Conservation (phyloP, 768 basidiomycete species). For the Dendrothele bispora region DNA sequence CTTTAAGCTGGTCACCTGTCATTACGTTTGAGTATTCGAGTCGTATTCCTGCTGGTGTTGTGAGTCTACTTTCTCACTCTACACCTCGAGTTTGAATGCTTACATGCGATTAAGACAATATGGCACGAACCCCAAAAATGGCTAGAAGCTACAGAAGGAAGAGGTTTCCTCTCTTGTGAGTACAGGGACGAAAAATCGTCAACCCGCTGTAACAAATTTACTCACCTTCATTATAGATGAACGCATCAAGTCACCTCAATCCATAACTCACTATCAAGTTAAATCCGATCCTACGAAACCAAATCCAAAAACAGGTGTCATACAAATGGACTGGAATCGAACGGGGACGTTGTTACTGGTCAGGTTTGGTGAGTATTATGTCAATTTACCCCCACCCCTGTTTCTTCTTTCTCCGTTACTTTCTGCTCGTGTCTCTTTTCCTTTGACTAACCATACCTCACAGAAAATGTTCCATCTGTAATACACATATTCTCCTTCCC, state of each 20-base stretch:
- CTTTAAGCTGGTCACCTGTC: slow-evolving; percentile 71
- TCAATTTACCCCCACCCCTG: too few species aligned
- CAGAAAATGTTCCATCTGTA: slow-evolving; percentile 63
- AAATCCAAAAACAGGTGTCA: slow-evolving; percentile 63
- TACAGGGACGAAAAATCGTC: background rate
- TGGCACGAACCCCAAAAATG: slow-evolving; percentile 89
- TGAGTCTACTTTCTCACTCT: slow-evolving; percentile 31
- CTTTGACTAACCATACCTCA: slow-evolving; percentile 5
- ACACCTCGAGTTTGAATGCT: slow-evolving; percentile 3
- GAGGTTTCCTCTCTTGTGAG: slow-evolving; percentile 86
- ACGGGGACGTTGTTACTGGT: slow-evolving; percentile 72
- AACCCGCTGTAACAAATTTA: background rate
- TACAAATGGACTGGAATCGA: slow-evolving; percentile 81
- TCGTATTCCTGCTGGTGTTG: slow-evolving; percentile 55
- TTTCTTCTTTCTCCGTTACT: too few species aligned
- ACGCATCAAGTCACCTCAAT: slow-evolving; percentile 54
- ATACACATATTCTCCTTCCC: slow-evolving; percentile 78
- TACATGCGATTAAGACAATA: slow-evolving; percentile 46
- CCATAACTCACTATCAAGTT: slow-evolving; percentile 44
- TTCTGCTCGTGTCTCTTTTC: background rate
- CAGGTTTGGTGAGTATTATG: slow-evolving; percentile 68
- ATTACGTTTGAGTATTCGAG: slow-evolving; percentile 61
- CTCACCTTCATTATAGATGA: slow-evolving; percentile 49
- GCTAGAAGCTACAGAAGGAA: slow-evolving; percentile 80
- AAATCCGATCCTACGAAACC: slow-evolving; percentile 61